Evolutionary conservation across 2,329 filamentous ascomycete species (phyloP), one percentile per base, ranked within the genome.

Genomic region (Lizonia empirigonia): DNA sequence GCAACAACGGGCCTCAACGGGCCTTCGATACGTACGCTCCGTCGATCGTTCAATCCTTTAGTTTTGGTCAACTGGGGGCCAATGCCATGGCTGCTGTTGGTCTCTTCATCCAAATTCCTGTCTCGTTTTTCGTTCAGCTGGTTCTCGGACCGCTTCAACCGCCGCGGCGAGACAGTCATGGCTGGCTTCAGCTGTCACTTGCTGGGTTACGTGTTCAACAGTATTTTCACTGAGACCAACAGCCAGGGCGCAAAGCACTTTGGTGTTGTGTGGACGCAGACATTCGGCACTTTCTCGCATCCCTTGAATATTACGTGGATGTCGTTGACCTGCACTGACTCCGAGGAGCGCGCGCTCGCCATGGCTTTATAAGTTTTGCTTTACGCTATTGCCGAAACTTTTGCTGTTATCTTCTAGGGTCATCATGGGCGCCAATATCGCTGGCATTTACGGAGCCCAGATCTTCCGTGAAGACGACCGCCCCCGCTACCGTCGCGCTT

Each of bases 361-460:
- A 85, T 85, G 83, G 82, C 82, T 7, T 75, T 81, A 78, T 81
- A 45, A 54, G 56, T 52, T 26, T 13, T 19, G 13, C 9, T 12
- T 16, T 12, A 1, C 13, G 4, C 23, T 10, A 1, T 7, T 4
- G 15, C 6, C 26, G 4, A 5, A 3, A 20, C 10, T 34, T 4
- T 13, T 15, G 30, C n/a, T 57, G 26, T 40, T 23, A 8, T 23
- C 18, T 15, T 32, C 16, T 19, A 78, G 77, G 69, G 76, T 84
- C 42, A 83, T 85, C 52, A 85, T 85, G 82, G 79, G 80, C 16
- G 83, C 82, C 38, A 86, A 86, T 57, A 81, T 80, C 20, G 82
- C 82, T 0, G 82, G 82, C 18, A 85, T 86, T 42, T 82, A 83
- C 46, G 83, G 83, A 3, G 81, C 81, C 0, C 82, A 85, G 62